A percentile compares a stretch with the other conserved stretches of the same genome.
Evolutionary conservation across 176 grass and related monocot genomes (phyloP).

Genomic region (Aegilops tauschii): DNA sequence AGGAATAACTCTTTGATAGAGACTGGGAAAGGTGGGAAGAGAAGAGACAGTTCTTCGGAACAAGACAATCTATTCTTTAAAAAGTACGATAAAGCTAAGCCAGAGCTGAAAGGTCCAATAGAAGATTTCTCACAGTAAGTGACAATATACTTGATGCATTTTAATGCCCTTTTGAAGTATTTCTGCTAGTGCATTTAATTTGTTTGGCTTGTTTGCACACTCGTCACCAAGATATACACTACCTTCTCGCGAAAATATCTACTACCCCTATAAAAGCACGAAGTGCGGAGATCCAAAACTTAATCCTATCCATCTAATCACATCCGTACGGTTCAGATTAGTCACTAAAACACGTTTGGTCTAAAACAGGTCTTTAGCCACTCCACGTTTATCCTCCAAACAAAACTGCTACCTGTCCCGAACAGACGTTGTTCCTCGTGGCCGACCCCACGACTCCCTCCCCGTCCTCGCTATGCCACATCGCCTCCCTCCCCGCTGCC

Average conservation of each 20-base stretch:
- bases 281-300: no score
- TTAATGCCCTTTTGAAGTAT: constrained; percentile 19
- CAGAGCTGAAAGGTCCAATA: constrained; percentile 81
- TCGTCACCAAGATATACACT: neutral
- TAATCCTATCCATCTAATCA: no score
- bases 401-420: no score
- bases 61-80: constrained; percentile 69
- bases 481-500: no score
- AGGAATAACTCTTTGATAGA: constrained; percentile 52
- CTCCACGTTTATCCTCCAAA: no score
- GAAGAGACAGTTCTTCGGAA: constrained; percentile 58
- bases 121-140: constrained; percentile 78
- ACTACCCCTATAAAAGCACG: no score
- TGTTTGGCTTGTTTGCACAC: neutral
- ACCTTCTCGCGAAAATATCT: constrained; percentile 1
- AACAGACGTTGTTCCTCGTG: neutral
- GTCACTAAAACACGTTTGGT: no score
- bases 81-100: constrained; percentile 80
- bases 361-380: no score
- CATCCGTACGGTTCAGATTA: no score
- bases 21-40: constrained; percentile 40
- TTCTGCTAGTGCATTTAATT: constrained; percentile 18
- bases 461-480: no score
- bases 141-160: constrained; percentile 1
- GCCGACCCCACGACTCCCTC: neutral